Evolutionary conservation across 2,329 filamentous ascomycete species (phyloP), one percentile per base, ranked within the genome.

Genomic region (Clonostachys solani): DNA sequence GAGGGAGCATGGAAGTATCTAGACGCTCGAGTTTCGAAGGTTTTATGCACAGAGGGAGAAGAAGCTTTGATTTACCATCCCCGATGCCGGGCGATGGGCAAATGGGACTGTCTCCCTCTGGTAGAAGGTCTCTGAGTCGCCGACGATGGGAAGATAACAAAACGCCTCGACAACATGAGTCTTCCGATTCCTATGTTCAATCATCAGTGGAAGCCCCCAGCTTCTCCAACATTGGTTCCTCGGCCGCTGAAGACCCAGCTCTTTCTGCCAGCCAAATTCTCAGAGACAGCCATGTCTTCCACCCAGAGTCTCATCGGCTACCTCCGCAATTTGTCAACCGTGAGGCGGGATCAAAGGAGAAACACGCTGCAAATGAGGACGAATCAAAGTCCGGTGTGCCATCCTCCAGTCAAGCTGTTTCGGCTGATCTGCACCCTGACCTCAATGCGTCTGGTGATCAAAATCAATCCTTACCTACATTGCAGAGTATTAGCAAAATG

Each of bases 251-350:
- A 40, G 89, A 92, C 49, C 84, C 86, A 43, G 23, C 23, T 29
- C 23, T 29, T 9, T 95, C 92, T 5, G 92, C 89, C 4, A 97
- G 92, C 61, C 91, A 96, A 64, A 96, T 97, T 36, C 71, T 99
- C 9, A 80, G 82, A 46, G 83, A 88, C 34, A 96, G 91, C 56
- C 89, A 94, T 56, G 87, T 96, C 9, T 97, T 99, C 58, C 84
- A 87, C 58, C 90, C 89, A 18, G 38, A 46, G 2, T 29, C 23
- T 10, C 23, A 29, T 6, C 15, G 29, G 33, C 34, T 46, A 13
- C 47, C 46, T 10, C 23, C 48, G 38, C 33, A 18, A 33, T 41
- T 29, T 33, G 33, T 19, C 10, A 37, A 23, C 12, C 37, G 42
- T 12, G 45, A 45, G 16, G 42, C 13, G 7, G 46, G 45, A 6